phyloP scores from a whole-genome alignment of 441 rosid genomes.

The Populus tomentosa region DNA sequence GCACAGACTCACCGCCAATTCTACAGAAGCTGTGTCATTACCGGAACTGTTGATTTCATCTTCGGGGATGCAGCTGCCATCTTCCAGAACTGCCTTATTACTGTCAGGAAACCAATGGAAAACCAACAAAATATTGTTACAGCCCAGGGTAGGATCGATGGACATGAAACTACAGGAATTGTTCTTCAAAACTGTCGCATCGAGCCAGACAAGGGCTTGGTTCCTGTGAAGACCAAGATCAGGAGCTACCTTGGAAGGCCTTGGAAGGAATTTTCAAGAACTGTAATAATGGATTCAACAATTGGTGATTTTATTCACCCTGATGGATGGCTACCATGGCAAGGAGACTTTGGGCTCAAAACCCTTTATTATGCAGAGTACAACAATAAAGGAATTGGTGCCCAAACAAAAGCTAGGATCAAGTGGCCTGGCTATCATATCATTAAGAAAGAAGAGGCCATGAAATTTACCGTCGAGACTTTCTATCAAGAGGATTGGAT shows the following conservation, averaged over 20 bases:
- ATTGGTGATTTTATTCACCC: conserved; percentile 60
- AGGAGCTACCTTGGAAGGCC: conserved; percentile 71
- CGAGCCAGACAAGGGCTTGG: conserved; percentile 35
- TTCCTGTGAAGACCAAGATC: conserved; percentile 29
- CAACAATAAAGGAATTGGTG: conserved; percentile 53
- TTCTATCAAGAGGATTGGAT: conserved; percentile 68
- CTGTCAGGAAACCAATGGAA: conserved; percentile 42
- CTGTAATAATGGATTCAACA: conserved; percentile 57
- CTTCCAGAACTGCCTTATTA: conserved; percentile 63
- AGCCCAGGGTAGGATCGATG: conserved; percentile 57
- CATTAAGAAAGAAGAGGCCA: conserved; percentile 42
- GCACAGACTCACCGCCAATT: conserved; percentile 65
- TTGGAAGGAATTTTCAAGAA: conserved; percentile 62
- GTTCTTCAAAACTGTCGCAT: conserved; percentile 60
- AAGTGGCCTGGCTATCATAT: conserved; percentile 63
- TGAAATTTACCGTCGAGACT: conserved; percentile 43
- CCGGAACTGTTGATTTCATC: conserved; percentile 70
- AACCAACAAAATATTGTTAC: conserved; percentile 50
- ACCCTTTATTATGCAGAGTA: conserved; percentile 66
- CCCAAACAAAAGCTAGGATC: conserved; percentile 38
- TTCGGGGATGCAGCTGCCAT: conserved; percentile 68
- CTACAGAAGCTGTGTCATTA: conserved; percentile 55
- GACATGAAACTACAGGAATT: conserved; percentile 49
- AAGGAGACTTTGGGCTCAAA: conserved; percentile 41
- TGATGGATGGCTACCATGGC: conserved; percentile 57